phyloP scores from a whole-genome alignment of 805 yeast species.

The Scheffersomyces lignosus region DNA sequence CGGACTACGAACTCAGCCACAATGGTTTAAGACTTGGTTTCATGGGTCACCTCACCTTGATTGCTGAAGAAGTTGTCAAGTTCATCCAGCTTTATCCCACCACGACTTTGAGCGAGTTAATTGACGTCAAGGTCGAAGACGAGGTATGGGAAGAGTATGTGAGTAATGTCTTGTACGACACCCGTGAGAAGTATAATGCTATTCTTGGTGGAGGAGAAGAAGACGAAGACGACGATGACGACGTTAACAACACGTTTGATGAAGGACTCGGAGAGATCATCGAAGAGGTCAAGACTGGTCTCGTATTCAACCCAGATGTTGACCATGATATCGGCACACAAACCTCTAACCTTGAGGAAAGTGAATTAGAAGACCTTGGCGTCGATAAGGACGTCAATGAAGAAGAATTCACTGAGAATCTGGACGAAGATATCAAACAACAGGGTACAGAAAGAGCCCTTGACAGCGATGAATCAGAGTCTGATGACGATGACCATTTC shows the following conservation, averaged over 20 bases:
- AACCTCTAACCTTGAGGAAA: constrained; percentile 27
- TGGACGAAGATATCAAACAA: constrained; percentile 12
- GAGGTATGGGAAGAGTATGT: constrained; percentile 80
- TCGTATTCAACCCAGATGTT: constrained; percentile 29
- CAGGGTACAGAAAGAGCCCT: constrained; percentile 4
- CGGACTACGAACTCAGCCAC: constrained; percentile 24
- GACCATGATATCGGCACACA: constrained; percentile 30
- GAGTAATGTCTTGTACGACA: constrained; percentile 77
- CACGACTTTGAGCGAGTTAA: constrained; percentile 34
- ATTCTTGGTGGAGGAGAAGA: constrained; percentile 80
- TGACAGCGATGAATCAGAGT: constrained; percentile 36
- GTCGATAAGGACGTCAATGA: constrained; percentile 32
- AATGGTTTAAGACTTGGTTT: constrained; percentile 28
- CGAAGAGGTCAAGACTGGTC: constrained; percentile 34
- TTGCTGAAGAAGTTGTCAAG: constrained; percentile 33
- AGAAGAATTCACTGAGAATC: constrained; percentile 17
- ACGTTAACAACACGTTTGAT: constrained; percentile 27
- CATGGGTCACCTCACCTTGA: constrained; percentile 32
- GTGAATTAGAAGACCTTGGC: constrained; percentile 30
- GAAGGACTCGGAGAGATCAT: constrained; percentile 41
- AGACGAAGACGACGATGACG: constrained; percentile 33
- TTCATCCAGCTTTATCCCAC: constrained; percentile 34
- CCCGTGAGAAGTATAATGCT: constrained; percentile 92
- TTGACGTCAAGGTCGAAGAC: constrained; percentile 39
- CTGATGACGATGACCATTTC: constrained; percentile 55